Evolutionary conservation across 2,329 filamentous ascomycete species (phyloP).

Genomic region (Lachnellula cervina): DNA sequence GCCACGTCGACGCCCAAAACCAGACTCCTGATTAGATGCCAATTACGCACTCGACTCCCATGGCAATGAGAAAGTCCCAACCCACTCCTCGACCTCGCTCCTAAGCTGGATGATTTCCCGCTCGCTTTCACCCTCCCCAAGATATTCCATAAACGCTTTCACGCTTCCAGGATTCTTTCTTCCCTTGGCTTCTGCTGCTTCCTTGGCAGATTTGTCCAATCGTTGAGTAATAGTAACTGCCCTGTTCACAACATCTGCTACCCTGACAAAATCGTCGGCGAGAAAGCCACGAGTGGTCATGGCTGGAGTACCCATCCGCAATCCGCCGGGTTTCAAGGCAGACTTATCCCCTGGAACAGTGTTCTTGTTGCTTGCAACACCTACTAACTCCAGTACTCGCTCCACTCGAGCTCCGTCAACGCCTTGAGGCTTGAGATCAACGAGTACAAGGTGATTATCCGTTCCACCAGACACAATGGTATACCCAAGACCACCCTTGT

Average conservation of each 20-base stretch:
- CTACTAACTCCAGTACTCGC: conserved; percentile 83
- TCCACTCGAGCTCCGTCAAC: conserved; percentile 89
- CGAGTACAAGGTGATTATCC: conserved; percentile 92
- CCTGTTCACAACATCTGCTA: conserved; percentile 80
- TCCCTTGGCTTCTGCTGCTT: conserved; percentile 61
- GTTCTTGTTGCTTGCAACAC: conserved; percentile 99
- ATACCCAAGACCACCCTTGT: conserved; percentile 75
- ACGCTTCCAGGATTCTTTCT: conserved; percentile 62
- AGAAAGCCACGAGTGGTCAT: conserved; percentile 97
- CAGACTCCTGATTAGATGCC: neutral
- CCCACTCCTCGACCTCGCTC: conserved; percentile 74
- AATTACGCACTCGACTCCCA: conserved; percentile 44
- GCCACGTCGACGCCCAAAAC: neutral
- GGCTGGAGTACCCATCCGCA: conserved; percentile 91
- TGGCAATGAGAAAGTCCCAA: conserved; percentile 66
- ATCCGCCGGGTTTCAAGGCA: conserved; percentile 84
- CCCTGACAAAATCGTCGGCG: conserved; percentile 79
- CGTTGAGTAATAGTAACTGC: conserved; percentile 74
- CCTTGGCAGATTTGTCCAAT: conserved; percentile 67
- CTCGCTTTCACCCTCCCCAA: conserved; percentile 63
- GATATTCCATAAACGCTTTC: conserved; percentile 62
- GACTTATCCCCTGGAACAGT: conserved; percentile 94
- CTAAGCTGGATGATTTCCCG: conserved; percentile 68
- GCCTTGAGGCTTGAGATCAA: conserved; percentile 82
- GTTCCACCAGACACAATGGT: conserved; percentile 90